These are phyloP conservation scores for Saitozyma sp. DNA, from an alignment of 768 basidiomycete genomes.

Conservation along the genomic window DNA sequence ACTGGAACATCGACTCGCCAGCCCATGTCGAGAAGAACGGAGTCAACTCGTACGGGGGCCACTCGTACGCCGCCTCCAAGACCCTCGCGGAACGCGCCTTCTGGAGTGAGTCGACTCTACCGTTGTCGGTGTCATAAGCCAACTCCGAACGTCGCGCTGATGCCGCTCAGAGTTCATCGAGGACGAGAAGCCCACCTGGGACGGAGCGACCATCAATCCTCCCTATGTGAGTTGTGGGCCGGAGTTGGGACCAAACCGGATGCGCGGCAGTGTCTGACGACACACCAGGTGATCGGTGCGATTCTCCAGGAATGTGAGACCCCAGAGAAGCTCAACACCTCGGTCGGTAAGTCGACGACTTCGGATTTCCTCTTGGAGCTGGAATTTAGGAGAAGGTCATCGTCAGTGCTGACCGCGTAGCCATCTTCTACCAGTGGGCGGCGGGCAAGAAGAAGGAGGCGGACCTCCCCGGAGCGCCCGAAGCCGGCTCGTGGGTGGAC, in stretches of 20 bases:
- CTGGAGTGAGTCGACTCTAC: constrained; percentile 22
- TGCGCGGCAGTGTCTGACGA: neutral
- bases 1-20: constrained; percentile 31
- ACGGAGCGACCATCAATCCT: constrained; percentile 47
- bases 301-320: constrained; percentile 54
- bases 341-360: constrained; percentile 46
- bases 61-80: constrained; percentile 41
- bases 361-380: too few relatives aligned
- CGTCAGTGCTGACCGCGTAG: constrained; percentile 14
- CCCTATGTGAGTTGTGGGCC: constrained; percentile 26
- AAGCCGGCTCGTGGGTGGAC: constrained; percentile 41
- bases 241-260: neutral
- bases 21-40: constrained; percentile 20
- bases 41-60: constrained; percentile 16
- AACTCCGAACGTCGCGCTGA: constrained; percentile 38
- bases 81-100: constrained; percentile 45
- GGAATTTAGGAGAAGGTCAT: too few relatives aligned
- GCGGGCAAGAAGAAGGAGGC: constrained; percentile 43
- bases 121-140: neutral
- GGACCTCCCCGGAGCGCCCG: constrained; percentile 28
- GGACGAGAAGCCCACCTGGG: constrained; percentile 47
- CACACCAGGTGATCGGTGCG: constrained; percentile 51
- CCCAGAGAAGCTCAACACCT: constrained; percentile 55
- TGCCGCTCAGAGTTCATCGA: constrained; percentile 41
- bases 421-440: constrained; percentile 39